Evolutionary conservation across 2,329 filamentous ascomycete species (phyloP).

Genomic region (Cryphonectria radicalis): DNA sequence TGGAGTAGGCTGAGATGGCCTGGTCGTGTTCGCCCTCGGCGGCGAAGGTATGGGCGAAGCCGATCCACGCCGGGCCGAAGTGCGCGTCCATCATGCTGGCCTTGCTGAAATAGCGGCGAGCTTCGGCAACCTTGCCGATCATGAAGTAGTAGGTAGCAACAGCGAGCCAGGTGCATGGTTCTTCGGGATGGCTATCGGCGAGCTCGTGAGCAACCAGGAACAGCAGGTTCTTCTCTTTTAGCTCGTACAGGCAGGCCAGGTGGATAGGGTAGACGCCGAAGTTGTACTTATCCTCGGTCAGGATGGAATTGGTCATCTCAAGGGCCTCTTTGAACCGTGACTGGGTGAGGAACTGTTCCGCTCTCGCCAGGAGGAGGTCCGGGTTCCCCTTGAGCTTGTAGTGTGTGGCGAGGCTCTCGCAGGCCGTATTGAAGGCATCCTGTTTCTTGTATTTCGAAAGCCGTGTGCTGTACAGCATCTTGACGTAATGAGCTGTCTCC

Average conservation of each 20-base stretch:
- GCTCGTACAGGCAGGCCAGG: constrained; percentile 87
- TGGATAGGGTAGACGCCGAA: constrained; percentile 89
- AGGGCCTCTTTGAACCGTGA: constrained; percentile 89
- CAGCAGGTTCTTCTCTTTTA: constrained; percentile 82
- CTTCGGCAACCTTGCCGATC: constrained; percentile 88
- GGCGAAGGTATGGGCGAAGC: constrained; percentile 97
- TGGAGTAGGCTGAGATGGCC: constrained; percentile 96
- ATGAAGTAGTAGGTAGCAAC: constrained; percentile 94
- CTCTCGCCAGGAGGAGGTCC: constrained; percentile 86
- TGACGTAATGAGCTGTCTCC: constrained; percentile 90
- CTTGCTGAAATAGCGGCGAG: constrained; percentile 94
- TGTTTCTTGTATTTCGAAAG: constrained; percentile 95
- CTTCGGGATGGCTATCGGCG: constrained; percentile 87
- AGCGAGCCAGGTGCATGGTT: constrained; percentile 90
- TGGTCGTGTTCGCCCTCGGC: constrained; percentile 98
- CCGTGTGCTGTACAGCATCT: constrained; percentile 93
- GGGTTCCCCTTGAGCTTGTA: constrained; percentile 87
- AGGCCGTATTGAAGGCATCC: constrained; percentile 78
- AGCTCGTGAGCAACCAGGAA: constrained; percentile 93
- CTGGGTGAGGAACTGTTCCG: constrained; percentile 91
- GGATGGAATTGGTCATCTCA: constrained; percentile 79
- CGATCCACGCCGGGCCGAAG: constrained; percentile 97
- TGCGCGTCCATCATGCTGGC: constrained; percentile 97
- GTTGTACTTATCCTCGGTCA: constrained; percentile 85
- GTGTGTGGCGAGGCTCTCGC: constrained; percentile 89